Conservation (phyloP, 805 yeast species). For the Myxozyma udenii region DNA sequence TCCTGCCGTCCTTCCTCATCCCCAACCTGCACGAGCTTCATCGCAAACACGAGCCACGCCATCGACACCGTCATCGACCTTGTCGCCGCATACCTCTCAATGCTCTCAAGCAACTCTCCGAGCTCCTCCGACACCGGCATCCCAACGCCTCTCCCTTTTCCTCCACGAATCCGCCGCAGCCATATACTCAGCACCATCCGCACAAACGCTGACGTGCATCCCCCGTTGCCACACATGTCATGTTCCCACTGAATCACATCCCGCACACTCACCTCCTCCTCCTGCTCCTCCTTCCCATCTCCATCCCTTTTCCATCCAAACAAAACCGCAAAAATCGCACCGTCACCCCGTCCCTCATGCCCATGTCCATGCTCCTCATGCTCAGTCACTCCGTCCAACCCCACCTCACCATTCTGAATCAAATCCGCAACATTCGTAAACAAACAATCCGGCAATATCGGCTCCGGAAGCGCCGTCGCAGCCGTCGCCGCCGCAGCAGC, state of each 20-base stretch:
- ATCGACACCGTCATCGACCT: constrained; percentile 27
- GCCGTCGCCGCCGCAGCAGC: background rate
- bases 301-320: constrained; percentile 13
- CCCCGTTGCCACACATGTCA: background rate
- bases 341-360: too few relatives aligned
- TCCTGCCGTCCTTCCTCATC: background rate
- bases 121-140: constrained; percentile 5
- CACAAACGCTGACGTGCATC: constrained; percentile 3
- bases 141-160: too few relatives aligned
- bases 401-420: constrained; percentile 18
- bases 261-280: background rate
- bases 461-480: constrained; percentile 18
- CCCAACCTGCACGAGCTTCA: constrained; percentile 11
- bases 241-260: constrained; percentile 15
- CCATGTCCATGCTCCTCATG: too few relatives aligned
- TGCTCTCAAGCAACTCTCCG: background rate
- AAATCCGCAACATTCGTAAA: constrained; percentile 22
- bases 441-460: constrained; percentile 27
- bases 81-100: constrained; percentile 9
- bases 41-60: constrained; percentile 25
- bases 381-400: background rate
- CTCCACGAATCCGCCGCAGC: constrained; percentile 8
- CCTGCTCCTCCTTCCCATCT: background rate
- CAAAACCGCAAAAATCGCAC: constrained; percentile 7
- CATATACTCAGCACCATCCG: constrained; percentile 15